These are phyloP conservation scores for Pichia gijzeniarum DNA, from an alignment of 805 yeast species.

Conservation along the genomic window DNA sequence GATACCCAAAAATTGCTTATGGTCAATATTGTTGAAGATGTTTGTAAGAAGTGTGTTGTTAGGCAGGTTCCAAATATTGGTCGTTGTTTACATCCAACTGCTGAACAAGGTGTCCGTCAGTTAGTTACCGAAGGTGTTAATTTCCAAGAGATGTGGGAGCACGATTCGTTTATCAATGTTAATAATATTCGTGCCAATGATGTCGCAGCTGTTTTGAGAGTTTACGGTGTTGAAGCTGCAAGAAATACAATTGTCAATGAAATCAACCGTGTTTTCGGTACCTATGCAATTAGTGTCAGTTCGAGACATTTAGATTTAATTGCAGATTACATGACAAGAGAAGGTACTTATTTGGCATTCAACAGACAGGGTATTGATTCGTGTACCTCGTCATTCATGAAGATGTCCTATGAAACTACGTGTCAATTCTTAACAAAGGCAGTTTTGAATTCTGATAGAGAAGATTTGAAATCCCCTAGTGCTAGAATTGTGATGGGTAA, in stretches of 20 bases:
- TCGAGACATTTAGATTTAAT: constrained; percentile 91
- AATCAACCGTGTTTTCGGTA: constrained; percentile 90
- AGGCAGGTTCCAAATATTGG: constrained; percentile 89
- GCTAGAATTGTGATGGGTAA: constrained; percentile 92
- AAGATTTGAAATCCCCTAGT: constrained; percentile 83
- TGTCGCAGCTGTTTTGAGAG: constrained; percentile 78
- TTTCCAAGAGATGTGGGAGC: constrained; percentile 97
- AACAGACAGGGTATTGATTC: constrained; percentile 98
- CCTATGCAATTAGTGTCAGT: constrained; percentile 91
- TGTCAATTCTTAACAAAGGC: constrained; percentile 96
- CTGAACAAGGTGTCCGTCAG: constrained; percentile 63
- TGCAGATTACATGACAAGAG: constrained; percentile 99
- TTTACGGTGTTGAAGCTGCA: constrained; percentile 99
- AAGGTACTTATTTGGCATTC: constrained; percentile 93
- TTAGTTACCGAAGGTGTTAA: constrained; percentile 97
- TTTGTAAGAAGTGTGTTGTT: constrained; percentile 84
- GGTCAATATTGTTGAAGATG: constrained; percentile 93
- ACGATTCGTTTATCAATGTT: constrained; percentile 86
- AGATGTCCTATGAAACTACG: constrained; percentile 98
- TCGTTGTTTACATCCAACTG: constrained; percentile 79
- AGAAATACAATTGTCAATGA: constrained; percentile 95
- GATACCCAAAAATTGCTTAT: constrained; percentile 88
- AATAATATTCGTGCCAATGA: constrained; percentile 89
- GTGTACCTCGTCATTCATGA: constrained; percentile 91
- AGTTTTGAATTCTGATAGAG: constrained; percentile 85